These are phyloP conservation scores for Protomyces gravidus DNA, from an alignment of 1,139 yeast genomes.

Conservation along the genomic window DNA sequence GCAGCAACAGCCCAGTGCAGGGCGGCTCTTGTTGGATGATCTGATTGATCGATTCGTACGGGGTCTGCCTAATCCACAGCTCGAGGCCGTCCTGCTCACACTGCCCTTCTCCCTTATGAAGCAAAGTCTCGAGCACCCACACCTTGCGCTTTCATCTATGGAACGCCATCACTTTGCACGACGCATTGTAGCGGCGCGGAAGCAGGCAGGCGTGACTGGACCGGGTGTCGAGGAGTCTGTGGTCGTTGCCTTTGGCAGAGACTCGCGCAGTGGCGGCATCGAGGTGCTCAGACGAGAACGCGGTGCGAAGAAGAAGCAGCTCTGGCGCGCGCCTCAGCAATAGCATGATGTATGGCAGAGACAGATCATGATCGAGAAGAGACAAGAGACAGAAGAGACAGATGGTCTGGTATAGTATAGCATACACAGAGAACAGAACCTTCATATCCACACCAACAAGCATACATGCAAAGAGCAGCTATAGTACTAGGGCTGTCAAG, in stretches of 20 bases:
- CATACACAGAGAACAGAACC: too few relatives aligned
- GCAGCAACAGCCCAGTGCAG: background rate
- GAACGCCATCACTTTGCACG: conserved; percentile 23
- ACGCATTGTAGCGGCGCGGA: conserved; percentile 9
- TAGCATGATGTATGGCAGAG: too few relatives aligned
- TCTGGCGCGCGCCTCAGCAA: conserved; percentile 9
- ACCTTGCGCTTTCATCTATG: conserved; percentile 6
- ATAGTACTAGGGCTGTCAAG: too few relatives aligned
- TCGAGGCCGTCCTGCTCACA: conserved; percentile 12
- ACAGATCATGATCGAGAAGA: too few relatives aligned
- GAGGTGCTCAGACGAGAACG: conserved; percentile 24
- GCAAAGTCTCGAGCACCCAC: conserved; percentile 11
- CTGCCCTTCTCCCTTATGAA: conserved; percentile 25
- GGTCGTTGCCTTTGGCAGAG: conserved; percentile 27
- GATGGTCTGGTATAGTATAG: too few relatives aligned
- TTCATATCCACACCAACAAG: too few relatives aligned
- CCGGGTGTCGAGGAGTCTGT: conserved; percentile 26
- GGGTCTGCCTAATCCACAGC: background rate
- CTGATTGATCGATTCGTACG: conserved; percentile 6
- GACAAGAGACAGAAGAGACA: too few relatives aligned
- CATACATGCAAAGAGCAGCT: too few relatives aligned
- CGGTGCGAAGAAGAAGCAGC: conserved; percentile 9
- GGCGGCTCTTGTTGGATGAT: background rate
- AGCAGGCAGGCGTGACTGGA: background rate
- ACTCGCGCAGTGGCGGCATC: conserved; percentile 26